phyloP scores from a whole-genome alignment of 1,284 basidiomycete genomes.

The Fomes fomentarius region DNA sequence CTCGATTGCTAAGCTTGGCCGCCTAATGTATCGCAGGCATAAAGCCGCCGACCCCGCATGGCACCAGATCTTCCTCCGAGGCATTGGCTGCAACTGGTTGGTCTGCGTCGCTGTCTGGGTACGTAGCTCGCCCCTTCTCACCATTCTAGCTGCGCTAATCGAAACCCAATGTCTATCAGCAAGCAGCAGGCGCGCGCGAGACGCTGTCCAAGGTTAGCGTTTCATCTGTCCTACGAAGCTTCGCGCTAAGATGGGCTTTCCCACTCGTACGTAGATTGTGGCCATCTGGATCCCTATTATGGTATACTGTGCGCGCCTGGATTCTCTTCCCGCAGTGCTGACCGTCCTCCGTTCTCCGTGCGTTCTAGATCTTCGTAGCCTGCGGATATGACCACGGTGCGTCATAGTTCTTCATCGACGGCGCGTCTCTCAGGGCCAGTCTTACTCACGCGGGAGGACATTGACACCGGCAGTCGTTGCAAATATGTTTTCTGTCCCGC shows the following conservation, averaged over 20 bases:
- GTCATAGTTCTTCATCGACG: neutral
- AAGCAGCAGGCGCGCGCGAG: conserved; percentile 73
- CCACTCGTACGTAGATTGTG: conserved; percentile 57
- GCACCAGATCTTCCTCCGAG: conserved; percentile 77
- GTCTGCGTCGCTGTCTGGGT: conserved; percentile 83
- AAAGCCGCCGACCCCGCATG: conserved; percentile 69
- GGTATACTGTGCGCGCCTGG: conserved; percentile 40
- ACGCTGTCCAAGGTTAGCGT: conserved; percentile 66
- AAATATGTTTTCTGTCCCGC: conserved; percentile 76
- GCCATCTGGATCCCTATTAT: conserved; percentile 80
- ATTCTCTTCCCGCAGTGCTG: neutral
- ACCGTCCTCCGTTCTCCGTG: neutral
- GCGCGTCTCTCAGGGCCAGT: neutral
- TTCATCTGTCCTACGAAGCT: neutral
- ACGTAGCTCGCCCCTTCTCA: conserved; percentile 25
- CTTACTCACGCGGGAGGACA: neutral
- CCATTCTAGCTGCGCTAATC: neutral
- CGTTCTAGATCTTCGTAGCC: conserved; percentile 67
- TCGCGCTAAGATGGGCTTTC: too few species aligned
- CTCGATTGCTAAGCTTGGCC: too few species aligned
- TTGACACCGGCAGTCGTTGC: conserved; percentile 56
- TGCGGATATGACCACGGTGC: conserved; percentile 75
- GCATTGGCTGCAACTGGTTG: conserved; percentile 81
- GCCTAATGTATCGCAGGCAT: conserved; percentile 51
- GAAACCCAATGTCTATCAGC: conserved; percentile 42